Conservation (phyloP, 305 asterid genomes). For the Salvia sclarea region DNA sequence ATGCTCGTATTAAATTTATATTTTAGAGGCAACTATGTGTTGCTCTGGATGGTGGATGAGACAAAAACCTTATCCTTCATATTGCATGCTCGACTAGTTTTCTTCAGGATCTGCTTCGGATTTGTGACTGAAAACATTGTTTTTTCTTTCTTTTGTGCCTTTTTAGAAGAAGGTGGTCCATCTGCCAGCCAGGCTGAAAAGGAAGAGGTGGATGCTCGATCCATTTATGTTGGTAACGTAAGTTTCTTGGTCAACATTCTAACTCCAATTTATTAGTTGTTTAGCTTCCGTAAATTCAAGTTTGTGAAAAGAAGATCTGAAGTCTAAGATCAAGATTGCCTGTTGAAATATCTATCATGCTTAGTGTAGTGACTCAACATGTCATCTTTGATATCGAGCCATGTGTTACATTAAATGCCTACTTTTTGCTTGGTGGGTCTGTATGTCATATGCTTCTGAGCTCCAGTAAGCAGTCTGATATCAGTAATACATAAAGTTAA, state of each 20-base stretch:
- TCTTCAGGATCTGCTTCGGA: constrained; percentile 12
- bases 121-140: constrained; percentile 30
- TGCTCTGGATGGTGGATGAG: constrained; percentile 22
- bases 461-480: neutral
- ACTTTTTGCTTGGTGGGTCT: constrained; percentile 1
- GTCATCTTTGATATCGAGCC: neutral
- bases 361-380: constrained; percentile 14
- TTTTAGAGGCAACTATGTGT: constrained; percentile 19
- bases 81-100: constrained; percentile 21
- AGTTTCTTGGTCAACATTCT: constrained; percentile 44
- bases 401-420: neutral
- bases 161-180: constrained; percentile 52
- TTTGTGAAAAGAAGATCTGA: constrained; percentile 22
- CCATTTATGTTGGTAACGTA: constrained; percentile 92
- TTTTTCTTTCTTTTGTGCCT: constrained; percentile 28
- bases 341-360: constrained; percentile 11
- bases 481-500: neutral
- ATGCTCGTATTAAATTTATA: constrained; percentile 22
- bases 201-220: constrained; percentile 87
- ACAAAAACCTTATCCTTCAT: constrained; percentile 7
- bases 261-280: constrained; percentile 17
- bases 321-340: neutral
- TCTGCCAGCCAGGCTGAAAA: constrained; percentile 73
- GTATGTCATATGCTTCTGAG: constrained; percentile 12
- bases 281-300: constrained; percentile 7